Evolutionary conservation across 2,329 filamentous ascomycete species (phyloP).

Genomic region (Calonectria pseudoturangicola): DNA sequence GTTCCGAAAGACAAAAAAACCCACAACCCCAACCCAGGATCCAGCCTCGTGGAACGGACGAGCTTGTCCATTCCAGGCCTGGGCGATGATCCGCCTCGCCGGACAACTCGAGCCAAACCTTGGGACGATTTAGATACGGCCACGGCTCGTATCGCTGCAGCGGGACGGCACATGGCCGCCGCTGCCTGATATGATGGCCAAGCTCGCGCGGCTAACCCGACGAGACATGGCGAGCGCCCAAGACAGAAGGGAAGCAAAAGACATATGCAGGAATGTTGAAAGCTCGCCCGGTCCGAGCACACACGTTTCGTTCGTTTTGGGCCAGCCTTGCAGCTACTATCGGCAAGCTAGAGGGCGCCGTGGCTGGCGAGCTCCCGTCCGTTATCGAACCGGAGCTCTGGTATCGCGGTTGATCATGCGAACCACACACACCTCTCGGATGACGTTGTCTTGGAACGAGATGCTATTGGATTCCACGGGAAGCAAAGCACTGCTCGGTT

Average conservation of each 20-base stretch:
- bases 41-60: conserved; percentile 11
- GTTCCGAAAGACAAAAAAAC: background rate
- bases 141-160: conserved; percentile 45
- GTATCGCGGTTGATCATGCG: conserved; percentile 31
- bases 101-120: conserved; percentile 12
- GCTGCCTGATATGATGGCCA: conserved; percentile 14
- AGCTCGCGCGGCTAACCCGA: conserved; percentile 18
- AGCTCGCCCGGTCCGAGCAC: conserved; percentile 10
- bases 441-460: conserved; percentile 13
- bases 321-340: conserved; percentile 18
- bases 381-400: conserved; percentile 18
- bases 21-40: conserved; percentile 22
- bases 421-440: conserved; percentile 21
- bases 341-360: conserved; percentile 25
- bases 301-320: conserved; percentile 14
- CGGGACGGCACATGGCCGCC: conserved; percentile 49
- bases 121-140: conserved; percentile 40
- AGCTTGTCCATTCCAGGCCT: conserved; percentile 17
- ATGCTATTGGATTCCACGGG: conserved; percentile 26
- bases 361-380: conserved; percentile 34
- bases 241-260: background rate
- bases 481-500: background rate
- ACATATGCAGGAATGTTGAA: conserved; percentile 9
- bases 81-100: conserved; percentile 18
- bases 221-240: conserved; percentile 21